Conservation (phyloP, 805 yeast species). For the Candida montana region DNA sequence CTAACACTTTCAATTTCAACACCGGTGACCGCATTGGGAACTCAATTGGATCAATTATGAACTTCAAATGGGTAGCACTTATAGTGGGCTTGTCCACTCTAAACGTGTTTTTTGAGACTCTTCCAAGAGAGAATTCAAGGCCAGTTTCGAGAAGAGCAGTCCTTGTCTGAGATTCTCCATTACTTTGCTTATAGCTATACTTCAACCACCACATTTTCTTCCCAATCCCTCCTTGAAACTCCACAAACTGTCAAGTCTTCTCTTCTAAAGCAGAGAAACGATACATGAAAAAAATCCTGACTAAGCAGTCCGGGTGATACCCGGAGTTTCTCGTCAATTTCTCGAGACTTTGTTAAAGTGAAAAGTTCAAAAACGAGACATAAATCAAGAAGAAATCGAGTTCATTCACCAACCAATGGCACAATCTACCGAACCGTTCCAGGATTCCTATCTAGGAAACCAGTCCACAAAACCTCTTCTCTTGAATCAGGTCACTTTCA, state of each 20-base stretch:
- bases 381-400: not conserved
- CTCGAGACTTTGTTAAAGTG: not conserved
- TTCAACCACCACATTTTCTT: slow-evolving; percentile 11
- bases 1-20: slow-evolving; percentile 8
- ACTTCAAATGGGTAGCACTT: slow-evolving; percentile 12
- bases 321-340: not conserved
- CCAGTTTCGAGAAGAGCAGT: slow-evolving; percentile 5
- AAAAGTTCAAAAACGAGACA: not conserved
- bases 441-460: not conserved
- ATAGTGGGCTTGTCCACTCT: slow-evolving; percentile 6
- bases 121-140: slow-evolving; percentile 8
- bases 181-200: slow-evolving; percentile 4
- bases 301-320: not conserved
- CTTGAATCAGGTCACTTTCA: slow-evolving; percentile 15
- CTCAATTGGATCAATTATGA: slow-evolving; percentile 9
- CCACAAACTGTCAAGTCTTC: no score
- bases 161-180: not conserved
- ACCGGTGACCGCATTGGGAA: slow-evolving; percentile 10
- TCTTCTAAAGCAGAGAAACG: no score
- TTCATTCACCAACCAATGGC: slow-evolving; percentile 3
- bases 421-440: not conserved
- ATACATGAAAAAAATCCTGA: no score
- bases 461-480: slow-evolving; percentile 18
- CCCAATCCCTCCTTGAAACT: not conserved
- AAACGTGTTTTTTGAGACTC: slow-evolving; percentile 4